Percentiles rank a stretch among this genome's conserved stretches.
Evolutionary conservation across 208 protist genomes (phyloP).

Genomic region (Leishmania major): DNA sequence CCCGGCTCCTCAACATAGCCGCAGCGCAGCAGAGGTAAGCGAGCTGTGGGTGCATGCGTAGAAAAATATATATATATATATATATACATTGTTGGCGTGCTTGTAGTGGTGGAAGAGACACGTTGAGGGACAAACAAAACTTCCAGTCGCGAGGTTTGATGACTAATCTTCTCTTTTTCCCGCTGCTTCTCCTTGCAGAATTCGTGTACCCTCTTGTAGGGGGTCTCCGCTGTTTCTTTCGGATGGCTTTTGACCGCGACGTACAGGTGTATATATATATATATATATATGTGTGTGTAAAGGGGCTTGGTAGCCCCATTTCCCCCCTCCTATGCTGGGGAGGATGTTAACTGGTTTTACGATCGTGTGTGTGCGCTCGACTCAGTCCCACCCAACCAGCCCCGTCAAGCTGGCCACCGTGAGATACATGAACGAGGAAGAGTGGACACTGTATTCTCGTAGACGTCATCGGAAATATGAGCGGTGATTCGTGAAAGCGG

Average conservation of each 20-base stretch:
- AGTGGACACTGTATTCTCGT: too few relatives aligned
- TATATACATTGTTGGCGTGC: background rate
- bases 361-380: background rate
- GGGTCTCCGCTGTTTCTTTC: background rate
- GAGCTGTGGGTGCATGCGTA: too few relatives aligned
- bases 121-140: background rate
- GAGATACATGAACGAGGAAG: too few relatives aligned
- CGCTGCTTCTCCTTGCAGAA: constrained; percentile 3
- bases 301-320: background rate
- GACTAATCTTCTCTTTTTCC: background rate
- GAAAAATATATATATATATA: too few relatives aligned
- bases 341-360: background rate
- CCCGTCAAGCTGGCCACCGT: background rate
- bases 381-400: background rate
- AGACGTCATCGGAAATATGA: background rate
- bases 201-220: background rate
- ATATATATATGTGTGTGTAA: background rate
- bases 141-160: background rate
- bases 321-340: background rate
- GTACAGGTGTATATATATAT: background rate
- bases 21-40: too few relatives aligned
- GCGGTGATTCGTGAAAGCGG: background rate
- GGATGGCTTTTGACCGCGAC: background rate
- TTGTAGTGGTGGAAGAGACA: background rate
- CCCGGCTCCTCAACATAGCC: too few relatives aligned